Conservation (phyloP, 208 protist species). For the Leishmania lainsoni region DNA sequence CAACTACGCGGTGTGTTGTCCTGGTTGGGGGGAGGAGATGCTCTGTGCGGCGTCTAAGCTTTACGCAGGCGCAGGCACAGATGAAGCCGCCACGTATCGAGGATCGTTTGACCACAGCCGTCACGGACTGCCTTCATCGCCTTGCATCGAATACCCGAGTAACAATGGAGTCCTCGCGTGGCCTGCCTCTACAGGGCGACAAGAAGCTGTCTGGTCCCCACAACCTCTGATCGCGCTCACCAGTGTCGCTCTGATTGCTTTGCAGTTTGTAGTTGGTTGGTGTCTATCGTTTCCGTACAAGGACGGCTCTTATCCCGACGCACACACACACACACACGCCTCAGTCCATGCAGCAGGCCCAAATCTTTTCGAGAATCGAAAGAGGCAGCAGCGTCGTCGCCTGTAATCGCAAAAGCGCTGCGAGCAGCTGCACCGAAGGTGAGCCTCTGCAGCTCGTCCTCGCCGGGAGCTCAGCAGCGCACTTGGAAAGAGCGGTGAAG, state of each 20-base stretch:
- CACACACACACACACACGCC: not conserved
- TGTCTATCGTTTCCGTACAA: not conserved
- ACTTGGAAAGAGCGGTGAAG: not conserved
- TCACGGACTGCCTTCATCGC: not conserved
- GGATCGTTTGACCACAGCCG: not conserved
- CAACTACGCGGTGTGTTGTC: not conserved
- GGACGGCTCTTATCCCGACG: not conserved
- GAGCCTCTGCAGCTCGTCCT: not conserved
- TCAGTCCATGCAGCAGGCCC: slow-evolving; percentile 26
- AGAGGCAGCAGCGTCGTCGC: slow-evolving; percentile 24
- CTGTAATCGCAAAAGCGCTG: slow-evolving; percentile 32
- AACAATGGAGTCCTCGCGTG: not conserved
- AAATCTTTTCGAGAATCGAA: slow-evolving; percentile 26
- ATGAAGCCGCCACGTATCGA: not conserved
- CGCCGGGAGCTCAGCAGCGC: not conserved
- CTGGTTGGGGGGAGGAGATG: not conserved
- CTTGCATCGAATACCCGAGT: not conserved
- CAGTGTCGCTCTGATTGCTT: not conserved
- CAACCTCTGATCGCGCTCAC: not conserved
- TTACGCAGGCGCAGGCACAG: not conserved
- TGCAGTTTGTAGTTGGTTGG: not conserved
- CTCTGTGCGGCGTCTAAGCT: not conserved
- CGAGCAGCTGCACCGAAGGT: slow-evolving; percentile 1
- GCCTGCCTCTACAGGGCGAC: not conserved
- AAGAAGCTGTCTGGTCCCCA: not conserved